Evolutionary conservation across 208 protist species (phyloP).

Genomic region (Crithidia expoeki): DNA sequence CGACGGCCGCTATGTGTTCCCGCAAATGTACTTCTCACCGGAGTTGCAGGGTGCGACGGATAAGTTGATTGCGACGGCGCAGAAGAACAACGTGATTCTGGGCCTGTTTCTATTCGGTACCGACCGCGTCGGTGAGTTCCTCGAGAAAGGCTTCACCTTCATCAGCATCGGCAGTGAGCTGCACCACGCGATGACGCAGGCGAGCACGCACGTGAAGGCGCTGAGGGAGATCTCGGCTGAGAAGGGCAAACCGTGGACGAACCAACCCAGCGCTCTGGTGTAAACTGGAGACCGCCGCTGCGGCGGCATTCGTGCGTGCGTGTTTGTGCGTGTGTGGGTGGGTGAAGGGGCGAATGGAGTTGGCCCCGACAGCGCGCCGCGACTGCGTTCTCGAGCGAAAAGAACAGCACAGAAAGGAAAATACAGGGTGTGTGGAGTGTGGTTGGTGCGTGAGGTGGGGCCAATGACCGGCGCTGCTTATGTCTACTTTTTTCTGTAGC

Average conservation of each 20-base stretch:
- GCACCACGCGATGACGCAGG: constrained; percentile 82
- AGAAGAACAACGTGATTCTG: constrained; percentile 73
- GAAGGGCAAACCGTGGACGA: constrained; percentile 64
- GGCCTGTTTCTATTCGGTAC: constrained; percentile 81
- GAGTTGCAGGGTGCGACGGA: constrained; percentile 72
- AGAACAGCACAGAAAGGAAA: neutral
- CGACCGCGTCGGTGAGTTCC: constrained; percentile 83
- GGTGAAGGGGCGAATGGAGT: neutral
- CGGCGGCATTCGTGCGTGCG: neutral
- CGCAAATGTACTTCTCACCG: constrained; percentile 80
- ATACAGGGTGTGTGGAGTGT: neutral
- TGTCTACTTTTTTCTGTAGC: neutral
- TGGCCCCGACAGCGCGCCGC: neutral
- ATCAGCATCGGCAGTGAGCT: constrained; percentile 82
- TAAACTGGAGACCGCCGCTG: constrained; percentile 30
- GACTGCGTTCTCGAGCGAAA: neutral
- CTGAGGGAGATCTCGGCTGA: constrained; percentile 56
- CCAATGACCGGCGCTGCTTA: neutral
- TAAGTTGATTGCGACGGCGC: constrained; percentile 68
- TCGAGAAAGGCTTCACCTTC: constrained; percentile 83
- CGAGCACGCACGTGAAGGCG: constrained; percentile 57
- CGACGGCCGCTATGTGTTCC: constrained; percentile 83
- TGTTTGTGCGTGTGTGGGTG: constrained; percentile 6
- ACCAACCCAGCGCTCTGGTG: constrained; percentile 71
- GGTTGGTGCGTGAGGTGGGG: neutral